These are phyloP conservation scores for Starmerella davenportii DNA, from an alignment of 805 yeast genomes.

Conservation along the genomic window DNA sequence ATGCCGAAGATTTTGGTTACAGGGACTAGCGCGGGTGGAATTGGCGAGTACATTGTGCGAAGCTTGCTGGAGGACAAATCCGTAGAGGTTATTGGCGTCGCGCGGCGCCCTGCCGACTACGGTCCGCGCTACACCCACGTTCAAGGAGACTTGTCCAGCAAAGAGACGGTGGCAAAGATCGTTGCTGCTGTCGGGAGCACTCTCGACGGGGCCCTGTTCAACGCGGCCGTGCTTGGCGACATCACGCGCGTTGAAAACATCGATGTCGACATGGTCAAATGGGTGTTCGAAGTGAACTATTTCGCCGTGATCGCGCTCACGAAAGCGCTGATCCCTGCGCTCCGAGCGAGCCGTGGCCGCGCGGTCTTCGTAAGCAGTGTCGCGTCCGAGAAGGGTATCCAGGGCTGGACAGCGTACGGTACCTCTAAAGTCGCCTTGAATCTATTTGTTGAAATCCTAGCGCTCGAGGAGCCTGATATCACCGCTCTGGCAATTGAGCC, in stretches of 20 bases:
- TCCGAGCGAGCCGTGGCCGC: slow-evolving; percentile 40
- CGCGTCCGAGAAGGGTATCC: slow-evolving; percentile 45
- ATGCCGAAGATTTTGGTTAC: slow-evolving; percentile 16
- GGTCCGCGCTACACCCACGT: slow-evolving; percentile 24
- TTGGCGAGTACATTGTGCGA: slow-evolving; percentile 61
- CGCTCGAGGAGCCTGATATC: slow-evolving; percentile 48
- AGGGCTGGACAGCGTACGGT: slow-evolving; percentile 87
- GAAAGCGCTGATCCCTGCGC: slow-evolving; percentile 28
- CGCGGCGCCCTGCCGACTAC: slow-evolving; percentile 35
- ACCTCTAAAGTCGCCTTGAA: slow-evolving; percentile 82
- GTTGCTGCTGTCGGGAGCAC: slow-evolving; percentile 19
- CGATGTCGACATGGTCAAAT: slow-evolving; percentile 40
- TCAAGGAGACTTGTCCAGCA: slow-evolving; percentile 38
- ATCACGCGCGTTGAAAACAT: slow-evolving; percentile 34
- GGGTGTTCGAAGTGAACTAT: slow-evolving; percentile 55
- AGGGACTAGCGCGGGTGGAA: slow-evolving; percentile 31
- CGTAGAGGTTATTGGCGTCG: slow-evolving; percentile 46
- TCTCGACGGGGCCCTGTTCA: slow-evolving; percentile 35
- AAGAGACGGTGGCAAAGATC: slow-evolving; percentile 21
- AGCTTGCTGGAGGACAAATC: slow-evolving; percentile 26
- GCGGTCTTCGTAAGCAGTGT: slow-evolving; percentile 79
- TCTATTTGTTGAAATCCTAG: slow-evolving; percentile 49
- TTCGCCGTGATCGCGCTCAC: slow-evolving; percentile 55
- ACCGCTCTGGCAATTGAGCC: slow-evolving; percentile 65
- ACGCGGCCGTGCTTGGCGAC: slow-evolving; percentile 68